phyloP scores from a whole-genome alignment of 176 grass and related monocot species.

The Microstegium vimineum region DNA sequence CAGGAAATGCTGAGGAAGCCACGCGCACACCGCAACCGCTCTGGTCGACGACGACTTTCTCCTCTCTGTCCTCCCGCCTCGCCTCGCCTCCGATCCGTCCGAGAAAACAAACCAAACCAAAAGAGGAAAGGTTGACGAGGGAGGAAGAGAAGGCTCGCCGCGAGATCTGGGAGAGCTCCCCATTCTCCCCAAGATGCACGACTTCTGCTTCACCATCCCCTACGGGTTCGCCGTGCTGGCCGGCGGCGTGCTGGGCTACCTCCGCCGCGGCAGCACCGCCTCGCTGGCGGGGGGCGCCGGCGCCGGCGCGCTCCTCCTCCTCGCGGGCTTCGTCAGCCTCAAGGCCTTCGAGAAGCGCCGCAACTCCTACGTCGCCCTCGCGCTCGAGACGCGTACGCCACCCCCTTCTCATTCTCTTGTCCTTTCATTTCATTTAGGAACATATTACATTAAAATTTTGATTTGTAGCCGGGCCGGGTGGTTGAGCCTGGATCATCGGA shows the following conservation, averaged over 20 bases:
- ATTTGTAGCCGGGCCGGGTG: neutral
- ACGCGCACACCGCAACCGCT: neutral
- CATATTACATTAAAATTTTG: too few relatives aligned
- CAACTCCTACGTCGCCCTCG: slow-evolving; percentile 66
- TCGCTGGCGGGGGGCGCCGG: slow-evolving; percentile 76
- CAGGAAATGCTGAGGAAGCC: too few relatives aligned
- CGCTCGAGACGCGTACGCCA: slow-evolving; percentile 62
- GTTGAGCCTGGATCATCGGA: neutral
- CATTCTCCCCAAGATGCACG: slow-evolving; percentile 56
- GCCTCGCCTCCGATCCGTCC: neutral
- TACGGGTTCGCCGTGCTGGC: slow-evolving; percentile 69
- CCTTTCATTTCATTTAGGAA: neutral
- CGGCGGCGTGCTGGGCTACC: slow-evolving; percentile 73
- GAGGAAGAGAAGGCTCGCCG: neutral
- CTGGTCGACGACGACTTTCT: slow-evolving; percentile 23
- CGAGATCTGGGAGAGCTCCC: slow-evolving; percentile 20
- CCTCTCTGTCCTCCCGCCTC: neutral
- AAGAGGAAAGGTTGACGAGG: neutral
- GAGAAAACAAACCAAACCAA: neutral
- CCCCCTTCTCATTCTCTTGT: neutral
- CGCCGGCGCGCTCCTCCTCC: slow-evolving; percentile 59
- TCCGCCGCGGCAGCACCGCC: slow-evolving; percentile 72
- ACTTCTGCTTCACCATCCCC: slow-evolving; percentile 99
- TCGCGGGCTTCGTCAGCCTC: slow-evolving; percentile 84
- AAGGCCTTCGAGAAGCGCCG: slow-evolving; percentile 89